Evolutionary conservation across 2,329 filamentous ascomycete species (phyloP), one percentile per base, ranked within the genome.

Genomic region (Beauveria brongniartii): DNA sequence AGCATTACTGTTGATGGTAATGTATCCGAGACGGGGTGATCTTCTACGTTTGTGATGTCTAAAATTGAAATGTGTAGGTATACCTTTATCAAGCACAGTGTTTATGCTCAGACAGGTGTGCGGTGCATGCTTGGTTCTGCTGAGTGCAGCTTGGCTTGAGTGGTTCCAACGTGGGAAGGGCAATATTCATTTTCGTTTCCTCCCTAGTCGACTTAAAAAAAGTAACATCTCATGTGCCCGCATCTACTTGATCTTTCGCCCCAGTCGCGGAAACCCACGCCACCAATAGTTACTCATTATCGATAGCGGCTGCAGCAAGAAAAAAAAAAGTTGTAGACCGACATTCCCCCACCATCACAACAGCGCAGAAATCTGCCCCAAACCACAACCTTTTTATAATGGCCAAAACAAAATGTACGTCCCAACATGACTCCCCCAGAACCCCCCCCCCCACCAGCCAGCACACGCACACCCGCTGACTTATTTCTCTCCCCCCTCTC

Each of bases 361-460:
- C 46, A n/a, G 34, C 34, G 18, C 44, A 47, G 54, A 55, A 18
- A 10, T 28, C 9, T 30, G 10, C 14, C 40, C n/a, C 22, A 30
- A 22, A 37, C n/a, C 9, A 10, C 28, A 57, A 26, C 9, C 12
- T 30, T 60, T 10, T 34, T 2, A 69, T 64, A 64, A 72, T 72
- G 70, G 70, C 70, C 5, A 71, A 72, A 55, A 70, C 69, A 63
- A 69, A 65, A 64, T 65, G 70, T 72, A 68, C 9, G 20, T 10
- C 30, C n/a, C 18, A 9, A 20, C 2, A n/a, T 22, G 26, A 18
- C 37, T 20, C 20, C 20, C 12, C 24, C 5, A 1, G 7, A 6
- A 3, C 22, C n/a, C 18, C n/a, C 16, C 22, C n/a, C 18, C n/a
- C 16, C 10, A 14, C 12, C 34, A 37, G 10, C 34, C 10, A 55